These are phyloP conservation scores for Aspergillus sp. DNA, from an alignment of 2,329 filamentous ascomycete genomes.

Conservation along the genomic window DNA sequence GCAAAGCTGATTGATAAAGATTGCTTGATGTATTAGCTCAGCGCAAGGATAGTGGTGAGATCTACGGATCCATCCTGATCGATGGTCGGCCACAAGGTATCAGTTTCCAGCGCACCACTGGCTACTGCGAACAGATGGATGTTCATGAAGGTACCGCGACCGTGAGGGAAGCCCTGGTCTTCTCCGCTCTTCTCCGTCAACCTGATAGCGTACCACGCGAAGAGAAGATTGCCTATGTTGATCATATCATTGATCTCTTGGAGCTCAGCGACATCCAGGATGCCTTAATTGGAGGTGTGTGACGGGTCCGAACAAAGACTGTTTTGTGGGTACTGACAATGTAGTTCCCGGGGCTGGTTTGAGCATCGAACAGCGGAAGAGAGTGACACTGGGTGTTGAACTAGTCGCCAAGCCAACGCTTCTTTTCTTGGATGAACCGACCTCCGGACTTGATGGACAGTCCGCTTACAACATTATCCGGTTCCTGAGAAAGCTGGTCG, in stretches of 20 bases:
- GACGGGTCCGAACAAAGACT: accelerated
- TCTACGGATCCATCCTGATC: slow-evolving; percentile 46
- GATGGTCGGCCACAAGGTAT: slow-evolving; percentile 45
- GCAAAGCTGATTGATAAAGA: slow-evolving; percentile 16
- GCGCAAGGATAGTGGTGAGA: slow-evolving; percentile 46
- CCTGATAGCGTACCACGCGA: slow-evolving; percentile 53
- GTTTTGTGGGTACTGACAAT: slow-evolving; percentile 9
- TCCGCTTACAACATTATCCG: slow-evolving; percentile 60
- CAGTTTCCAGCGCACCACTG: slow-evolving; percentile 54
- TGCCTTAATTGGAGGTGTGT: slow-evolving; percentile 59
- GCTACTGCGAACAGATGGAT: slow-evolving; percentile 64
- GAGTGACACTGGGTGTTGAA: slow-evolving; percentile 62
- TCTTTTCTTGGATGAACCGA: slow-evolving; percentile 64
- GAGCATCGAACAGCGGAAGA: slow-evolving; percentile 67
- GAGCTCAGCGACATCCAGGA: slow-evolving; percentile 66
- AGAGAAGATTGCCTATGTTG: slow-evolving; percentile 66
- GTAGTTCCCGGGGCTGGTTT: slow-evolving; percentile 57
- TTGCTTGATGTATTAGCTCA: slow-evolving; percentile 50
- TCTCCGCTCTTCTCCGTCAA: slow-evolving; percentile 65
- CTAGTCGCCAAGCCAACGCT: slow-evolving; percentile 63
- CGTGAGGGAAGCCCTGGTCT: slow-evolving; percentile 64
- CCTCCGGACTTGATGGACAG: slow-evolving; percentile 66
- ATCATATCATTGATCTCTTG: slow-evolving; percentile 65
- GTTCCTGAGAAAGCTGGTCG: slow-evolving; percentile 67
- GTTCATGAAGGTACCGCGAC: slow-evolving; percentile 65